phyloP scores from a whole-genome alignment of 768 basidiomycete species.

The Auriscalpium vulgare region DNA sequence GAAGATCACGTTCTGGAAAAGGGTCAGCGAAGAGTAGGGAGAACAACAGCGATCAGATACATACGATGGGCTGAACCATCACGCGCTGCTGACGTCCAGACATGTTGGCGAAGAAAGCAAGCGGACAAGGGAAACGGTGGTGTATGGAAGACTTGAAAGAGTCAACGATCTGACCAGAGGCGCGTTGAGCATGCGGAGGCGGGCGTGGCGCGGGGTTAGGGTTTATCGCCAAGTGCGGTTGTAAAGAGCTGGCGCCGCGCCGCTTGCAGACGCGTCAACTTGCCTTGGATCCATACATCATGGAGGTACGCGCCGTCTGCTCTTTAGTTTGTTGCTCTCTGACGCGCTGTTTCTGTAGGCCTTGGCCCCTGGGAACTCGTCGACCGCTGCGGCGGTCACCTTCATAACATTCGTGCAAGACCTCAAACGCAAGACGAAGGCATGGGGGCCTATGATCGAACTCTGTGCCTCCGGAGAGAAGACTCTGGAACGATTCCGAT shows the following conservation, averaged over 20 bases:
- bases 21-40: conserved; percentile 9
- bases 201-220: conserved; percentile 4
- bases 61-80: conserved; percentile 99
- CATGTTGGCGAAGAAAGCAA: conserved; percentile 49
- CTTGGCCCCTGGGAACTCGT: conserved; percentile 72
- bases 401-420: conserved; percentile 99
- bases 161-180: conserved; percentile 1
- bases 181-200: conserved; percentile 2
- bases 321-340: background rate
- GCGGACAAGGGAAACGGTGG: background rate
- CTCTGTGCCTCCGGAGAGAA: conserved; percentile 93
- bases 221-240: background rate
- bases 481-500: conserved; percentile 93
- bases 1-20: conserved; percentile 85
- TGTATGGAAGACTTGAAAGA: background rate
- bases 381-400: conserved; percentile 95
- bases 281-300: conserved; percentile 18
- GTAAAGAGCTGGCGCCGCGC: background rate
- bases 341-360: conserved; percentile 14
- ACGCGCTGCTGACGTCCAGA: conserved; percentile 90
- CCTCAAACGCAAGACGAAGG: conserved; percentile 91
- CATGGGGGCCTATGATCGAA: conserved; percentile 96
- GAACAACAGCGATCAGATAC: conserved; percentile 22
- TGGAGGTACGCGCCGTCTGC: conserved; percentile 23
- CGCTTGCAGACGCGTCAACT: conserved; percentile 19